These are phyloP conservation scores for Vararia minispora DNA, from an alignment of 768 basidiomycete species.

Conservation along the genomic window DNA sequence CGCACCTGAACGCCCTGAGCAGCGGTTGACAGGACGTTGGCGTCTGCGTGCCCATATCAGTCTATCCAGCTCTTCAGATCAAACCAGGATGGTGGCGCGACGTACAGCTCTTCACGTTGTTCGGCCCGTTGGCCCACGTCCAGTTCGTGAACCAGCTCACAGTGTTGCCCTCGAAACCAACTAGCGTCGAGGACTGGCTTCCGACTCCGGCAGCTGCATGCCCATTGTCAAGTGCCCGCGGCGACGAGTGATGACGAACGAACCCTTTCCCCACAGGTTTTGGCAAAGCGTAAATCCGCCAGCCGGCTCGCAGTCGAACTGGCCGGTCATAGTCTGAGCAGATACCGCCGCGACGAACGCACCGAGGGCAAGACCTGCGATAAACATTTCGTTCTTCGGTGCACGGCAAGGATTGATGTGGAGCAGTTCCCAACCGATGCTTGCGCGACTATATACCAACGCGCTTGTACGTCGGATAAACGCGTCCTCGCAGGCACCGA, in stretches of 20 bases:
- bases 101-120: constrained; percentile 48
- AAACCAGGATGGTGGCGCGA: background rate
- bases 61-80: background rate
- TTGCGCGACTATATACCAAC: no score
- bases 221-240: background rate
- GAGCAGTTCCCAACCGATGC: no score
- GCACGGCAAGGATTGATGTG: no score
- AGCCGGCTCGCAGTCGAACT: constrained; percentile 31
- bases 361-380: no score
- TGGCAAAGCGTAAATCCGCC: constrained; percentile 43
- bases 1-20: constrained; percentile 38
- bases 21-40: constrained; percentile 35
- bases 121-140: constrained; percentile 38
- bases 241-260: constrained; percentile 6
- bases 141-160: constrained; percentile 45
- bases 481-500: no score
- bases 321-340: constrained; percentile 34
- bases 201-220: constrained; percentile 32
- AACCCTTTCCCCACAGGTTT: constrained; percentile 43
- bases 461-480: no score
- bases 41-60: constrained; percentile 23
- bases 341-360: constrained; percentile 10
- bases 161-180: constrained; percentile 24
- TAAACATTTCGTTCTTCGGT: no score
- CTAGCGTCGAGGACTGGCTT: constrained; percentile 35